Conservation (phyloP, 805 yeast species). For the Yarrowia deformans region DNA sequence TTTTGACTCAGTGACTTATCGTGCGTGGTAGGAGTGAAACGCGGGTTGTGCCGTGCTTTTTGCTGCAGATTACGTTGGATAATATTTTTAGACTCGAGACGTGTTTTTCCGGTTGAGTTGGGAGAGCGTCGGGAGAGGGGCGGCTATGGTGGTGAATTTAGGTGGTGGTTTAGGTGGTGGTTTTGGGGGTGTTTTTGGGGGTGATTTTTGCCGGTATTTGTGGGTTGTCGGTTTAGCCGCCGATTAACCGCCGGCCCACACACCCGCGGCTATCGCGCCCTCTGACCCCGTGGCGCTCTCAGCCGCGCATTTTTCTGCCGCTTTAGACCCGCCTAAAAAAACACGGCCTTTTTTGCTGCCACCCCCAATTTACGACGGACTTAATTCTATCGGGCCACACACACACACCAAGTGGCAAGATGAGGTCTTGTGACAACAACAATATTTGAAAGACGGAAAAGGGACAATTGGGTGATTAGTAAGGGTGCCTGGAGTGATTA, state of each 20-base stretch:
- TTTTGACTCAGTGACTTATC: constrained; percentile 23
- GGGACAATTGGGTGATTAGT: too few relatives aligned
- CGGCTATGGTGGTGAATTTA: not conserved
- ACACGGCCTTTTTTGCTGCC: too few relatives aligned
- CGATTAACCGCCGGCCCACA: too few relatives aligned
- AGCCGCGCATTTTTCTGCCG: constrained; percentile 31
- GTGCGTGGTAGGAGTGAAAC: not conserved
- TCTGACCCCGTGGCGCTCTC: too few relatives aligned
- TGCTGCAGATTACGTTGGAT: not conserved
- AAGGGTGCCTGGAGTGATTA: too few relatives aligned
- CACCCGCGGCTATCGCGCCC: too few relatives aligned
- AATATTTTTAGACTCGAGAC: constrained; percentile 8
- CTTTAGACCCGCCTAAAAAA: not conserved
- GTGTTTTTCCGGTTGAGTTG: constrained; percentile 23
- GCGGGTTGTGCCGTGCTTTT: not conserved
- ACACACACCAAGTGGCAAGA: too few relatives aligned
- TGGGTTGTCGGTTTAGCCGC: too few relatives aligned
- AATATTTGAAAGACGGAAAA: too few relatives aligned
- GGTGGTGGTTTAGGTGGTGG: too few relatives aligned
- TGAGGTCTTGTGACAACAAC: too few relatives aligned
- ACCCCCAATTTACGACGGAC: constrained; percentile 25
- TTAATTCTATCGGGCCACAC: constrained; percentile 1
- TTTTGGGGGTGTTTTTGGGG: too few relatives aligned
- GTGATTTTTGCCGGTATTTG: not conserved
- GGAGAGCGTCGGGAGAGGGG: not conserved